These are phyloP conservation scores for Centaurea solstitialis DNA, from an alignment of 129 eudicot species.

Conservation along the genomic window DNA sequence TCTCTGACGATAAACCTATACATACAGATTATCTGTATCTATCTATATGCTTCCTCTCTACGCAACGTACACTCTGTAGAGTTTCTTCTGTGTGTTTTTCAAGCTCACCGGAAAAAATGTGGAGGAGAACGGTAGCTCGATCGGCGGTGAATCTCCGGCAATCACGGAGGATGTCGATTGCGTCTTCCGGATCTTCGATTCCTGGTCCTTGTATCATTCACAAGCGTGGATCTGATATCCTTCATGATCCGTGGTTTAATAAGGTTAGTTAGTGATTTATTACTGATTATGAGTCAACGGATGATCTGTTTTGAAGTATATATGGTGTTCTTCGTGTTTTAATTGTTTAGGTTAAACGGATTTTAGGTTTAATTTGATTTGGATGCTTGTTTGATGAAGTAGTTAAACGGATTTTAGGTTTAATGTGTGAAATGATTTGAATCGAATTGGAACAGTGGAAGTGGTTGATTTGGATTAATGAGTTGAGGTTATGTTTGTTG, in stretches of 20 bases:
- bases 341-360: not conserved
- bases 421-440: not conserved
- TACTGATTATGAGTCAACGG: not conserved
- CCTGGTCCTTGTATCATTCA: slow-evolving; percentile 86
- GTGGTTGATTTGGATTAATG: not conserved
- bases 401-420: not conserved
- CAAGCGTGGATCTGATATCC: slow-evolving; percentile 97
- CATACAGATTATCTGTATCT: slow-evolving; percentile 15
- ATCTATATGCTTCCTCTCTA: not conserved
- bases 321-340: not conserved
- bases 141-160: slow-evolving; percentile 69
- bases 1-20: slow-evolving; percentile 18
- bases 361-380: not conserved
- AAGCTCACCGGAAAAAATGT: slow-evolving; percentile 20
- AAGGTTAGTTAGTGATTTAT: slow-evolving; percentile 53
- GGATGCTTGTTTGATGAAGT: not conserved
- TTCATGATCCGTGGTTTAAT: slow-evolving; percentile 99
- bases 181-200: slow-evolving; percentile 47
- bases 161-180: slow-evolving; percentile 50
- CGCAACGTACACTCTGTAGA: slow-evolving; percentile 9
- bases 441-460: not conserved
- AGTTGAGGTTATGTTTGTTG: not conserved
- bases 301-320: not conserved
- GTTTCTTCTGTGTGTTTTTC: not conserved
- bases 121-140: slow-evolving; percentile 52